A percentile compares a stretch with the other conserved stretches of the same genome.
phyloP scores from a whole-genome alignment of 2,329 filamentous ascomycete species.

The Calycina marina region DNA sequence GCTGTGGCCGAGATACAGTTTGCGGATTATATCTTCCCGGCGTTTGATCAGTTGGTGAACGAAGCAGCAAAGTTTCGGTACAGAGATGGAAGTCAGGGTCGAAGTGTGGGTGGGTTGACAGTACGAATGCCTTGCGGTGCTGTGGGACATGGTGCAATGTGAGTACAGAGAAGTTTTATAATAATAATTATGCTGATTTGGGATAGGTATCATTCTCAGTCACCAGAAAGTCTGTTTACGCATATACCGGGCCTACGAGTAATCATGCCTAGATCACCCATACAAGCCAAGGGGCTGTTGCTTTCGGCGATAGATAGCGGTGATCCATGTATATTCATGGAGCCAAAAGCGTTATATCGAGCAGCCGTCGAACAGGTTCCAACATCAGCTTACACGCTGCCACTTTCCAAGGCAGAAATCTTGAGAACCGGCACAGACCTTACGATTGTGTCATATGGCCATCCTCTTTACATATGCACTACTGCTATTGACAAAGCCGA shows the following conservation, averaged over 20 bases:
- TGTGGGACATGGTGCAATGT: slow-evolving; percentile 58
- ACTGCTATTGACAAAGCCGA: slow-evolving; percentile 52
- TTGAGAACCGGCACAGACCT: slow-evolving; percentile 51
- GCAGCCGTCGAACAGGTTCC: slow-evolving; percentile 62
- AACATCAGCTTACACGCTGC: slow-evolving; percentile 49
- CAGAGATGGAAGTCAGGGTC: slow-evolving; percentile 42
- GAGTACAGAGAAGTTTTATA: slow-evolving; percentile 14
- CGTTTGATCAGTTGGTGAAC: slow-evolving; percentile 66
- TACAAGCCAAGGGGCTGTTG: slow-evolving; percentile 57
- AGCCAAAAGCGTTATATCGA: slow-evolving; percentile 60
- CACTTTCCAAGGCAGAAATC: slow-evolving; percentile 54
- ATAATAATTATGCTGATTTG: slow-evolving; percentile 11
- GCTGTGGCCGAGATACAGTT: slow-evolving; percentile 83
- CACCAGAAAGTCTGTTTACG: slow-evolving; percentile 55
- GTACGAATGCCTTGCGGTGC: slow-evolving; percentile 59
- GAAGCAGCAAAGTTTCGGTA: slow-evolving; percentile 62
- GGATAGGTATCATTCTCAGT: slow-evolving; percentile 52
- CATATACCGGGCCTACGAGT: slow-evolving; percentile 58
- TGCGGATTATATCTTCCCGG: slow-evolving; percentile 64
- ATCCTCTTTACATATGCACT: slow-evolving; percentile 54
- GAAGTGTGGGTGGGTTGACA: slow-evolving; percentile 48
- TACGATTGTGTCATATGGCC: slow-evolving; percentile 56
- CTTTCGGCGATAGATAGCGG: slow-evolving; percentile 46
- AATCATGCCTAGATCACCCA: slow-evolving; percentile 53
- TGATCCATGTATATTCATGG: slow-evolving; percentile 63